Evolutionary conservation across 2,329 filamentous ascomycete genomes (phyloP), one percentile per base, ranked within the genome.

Genomic region (Calonectria pseudoturangicola): DNA sequence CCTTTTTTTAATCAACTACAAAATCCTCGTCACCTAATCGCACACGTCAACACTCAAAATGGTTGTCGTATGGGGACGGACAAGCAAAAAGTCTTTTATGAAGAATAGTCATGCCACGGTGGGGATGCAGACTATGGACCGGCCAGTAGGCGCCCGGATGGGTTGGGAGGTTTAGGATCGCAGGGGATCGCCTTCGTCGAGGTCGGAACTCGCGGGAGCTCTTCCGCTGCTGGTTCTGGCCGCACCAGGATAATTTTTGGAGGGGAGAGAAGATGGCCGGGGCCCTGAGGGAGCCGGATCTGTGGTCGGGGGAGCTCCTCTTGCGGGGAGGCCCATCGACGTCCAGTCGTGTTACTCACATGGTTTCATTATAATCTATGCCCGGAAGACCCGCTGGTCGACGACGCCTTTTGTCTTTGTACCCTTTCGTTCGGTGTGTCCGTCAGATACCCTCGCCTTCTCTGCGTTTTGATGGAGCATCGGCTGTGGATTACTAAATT

Each of bases 1-100:
- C 83, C 82, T 80, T 82, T 81, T 81, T 84, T 84, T 85, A 84
- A 85, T 85, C 80, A 77, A 79, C 73, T 81, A 80, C 80, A 81
- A 80, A 79, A 77, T 74, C 74, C 76, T 82, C 79, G 79, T 83
- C 82, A 77, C 80, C 79, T 84, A 84, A 84, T 85, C 77, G 69
- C 71, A 79, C 75, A 79, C 79, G 78, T 75, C 82, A 81, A 79
- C 58, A 56, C 33, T 15, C 33, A 56, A 71, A 81, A 82, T 79
- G 77, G 79, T 82, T 82, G 80, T 78, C 79, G 80, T 80, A 74
- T 74, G 71, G 74, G 77, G 76, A 78, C 75, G 78, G 78, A 79
- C 70, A 78, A 79, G 76, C 74, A 80, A 79, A 82, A 81, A 83
- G 78, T 82, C 80, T 77, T 79, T 82, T 81, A 81, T 80, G 82